Conservation (phyloP, 371 early-diverging fungal species). For the Capillidium rhysosporum region DNA sequence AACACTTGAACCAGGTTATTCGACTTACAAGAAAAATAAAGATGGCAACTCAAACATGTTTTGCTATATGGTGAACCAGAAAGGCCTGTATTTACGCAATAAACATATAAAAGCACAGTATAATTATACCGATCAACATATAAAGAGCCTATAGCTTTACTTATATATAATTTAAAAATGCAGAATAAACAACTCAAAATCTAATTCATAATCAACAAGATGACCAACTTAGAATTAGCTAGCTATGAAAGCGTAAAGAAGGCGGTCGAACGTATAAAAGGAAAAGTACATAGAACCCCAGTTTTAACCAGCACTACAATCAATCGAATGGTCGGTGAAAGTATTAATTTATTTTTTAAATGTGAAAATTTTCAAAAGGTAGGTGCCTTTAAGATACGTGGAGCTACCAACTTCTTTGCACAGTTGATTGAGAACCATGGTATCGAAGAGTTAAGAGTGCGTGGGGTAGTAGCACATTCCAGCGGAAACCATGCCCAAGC, state of each 20-base stretch:
- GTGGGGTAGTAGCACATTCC: conserved; percentile 82
- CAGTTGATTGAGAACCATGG: conserved; percentile 23
- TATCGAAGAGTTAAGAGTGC: conserved; percentile 40
- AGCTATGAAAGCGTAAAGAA: background rate
- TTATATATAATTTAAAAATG: too few species aligned
- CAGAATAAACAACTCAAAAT: too few species aligned
- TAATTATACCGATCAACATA: too few species aligned
- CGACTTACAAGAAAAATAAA: too few species aligned
- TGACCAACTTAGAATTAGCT: too few species aligned
- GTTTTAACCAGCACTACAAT: conserved; percentile 21
- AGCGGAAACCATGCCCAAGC: conserved; percentile 86
- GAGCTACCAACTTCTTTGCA: conserved; percentile 79
- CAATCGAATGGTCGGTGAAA: conserved; percentile 11
- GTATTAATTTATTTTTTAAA: conserved; percentile 46
- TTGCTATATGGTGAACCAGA: too few species aligned
- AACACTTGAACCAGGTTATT: too few species aligned
- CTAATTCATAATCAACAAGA: too few species aligned
- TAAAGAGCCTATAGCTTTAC: too few species aligned
- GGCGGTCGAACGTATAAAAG: conserved; percentile 19
- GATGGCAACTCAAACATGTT: too few species aligned
- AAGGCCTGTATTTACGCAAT: too few species aligned
- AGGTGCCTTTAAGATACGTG: conserved; percentile 91
- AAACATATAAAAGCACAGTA: too few species aligned
- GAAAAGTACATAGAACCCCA: conserved; percentile 22
- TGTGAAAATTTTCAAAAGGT: conserved; percentile 89